These are phyloP conservation scores for Candida tropicalis DNA, from an alignment of 1,139 yeast species.

Conservation along the genomic window DNA sequence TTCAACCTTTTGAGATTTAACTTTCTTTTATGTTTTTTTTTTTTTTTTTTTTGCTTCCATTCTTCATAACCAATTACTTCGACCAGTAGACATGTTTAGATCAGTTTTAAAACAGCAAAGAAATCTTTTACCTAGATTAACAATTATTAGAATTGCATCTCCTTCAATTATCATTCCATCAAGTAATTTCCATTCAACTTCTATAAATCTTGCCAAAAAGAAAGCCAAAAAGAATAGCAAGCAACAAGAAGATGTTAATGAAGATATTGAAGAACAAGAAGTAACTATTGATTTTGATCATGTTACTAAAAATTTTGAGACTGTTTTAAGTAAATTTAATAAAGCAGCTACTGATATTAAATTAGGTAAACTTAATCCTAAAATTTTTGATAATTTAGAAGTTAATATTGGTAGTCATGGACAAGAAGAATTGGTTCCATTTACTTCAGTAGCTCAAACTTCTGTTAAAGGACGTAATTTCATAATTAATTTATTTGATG, in stretches of 20 bases:
- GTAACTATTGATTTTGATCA: slow-evolving; percentile 37
- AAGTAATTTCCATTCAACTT: slow-evolving; percentile 4
- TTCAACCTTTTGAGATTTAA: no score
- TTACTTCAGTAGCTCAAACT: slow-evolving; percentile 73
- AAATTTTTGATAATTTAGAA: slow-evolving; percentile 61
- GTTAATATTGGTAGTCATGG: slow-evolving; percentile 38
- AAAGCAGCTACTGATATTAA: slow-evolving; percentile 63
- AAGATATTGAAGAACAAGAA: slow-evolving; percentile 13
- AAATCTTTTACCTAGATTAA: not conserved
- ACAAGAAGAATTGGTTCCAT: slow-evolving; percentile 47
- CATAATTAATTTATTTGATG: slow-evolving; percentile 81
- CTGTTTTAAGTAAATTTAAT: slow-evolving; percentile 53
- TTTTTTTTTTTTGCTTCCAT: not conserved
- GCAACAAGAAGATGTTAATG: slow-evolving; percentile 21
- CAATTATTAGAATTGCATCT: not conserved
- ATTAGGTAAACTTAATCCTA: slow-evolving; percentile 68
- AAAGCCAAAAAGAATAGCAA: slow-evolving; percentile 21
- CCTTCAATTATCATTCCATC: not conserved
- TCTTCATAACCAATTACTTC: not conserved
- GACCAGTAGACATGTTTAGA: slow-evolving; percentile 7
- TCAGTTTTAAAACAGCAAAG: slow-evolving; percentile 4
- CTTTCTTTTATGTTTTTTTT: not conserved
- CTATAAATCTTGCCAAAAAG: slow-evolving; percentile 15
- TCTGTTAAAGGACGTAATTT: slow-evolving; percentile 71
- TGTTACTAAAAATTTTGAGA: slow-evolving; percentile 50